These are phyloP conservation scores for Heimioporus sp. DNA, from an alignment of 768 basidiomycete species.

Conservation along the genomic window DNA sequence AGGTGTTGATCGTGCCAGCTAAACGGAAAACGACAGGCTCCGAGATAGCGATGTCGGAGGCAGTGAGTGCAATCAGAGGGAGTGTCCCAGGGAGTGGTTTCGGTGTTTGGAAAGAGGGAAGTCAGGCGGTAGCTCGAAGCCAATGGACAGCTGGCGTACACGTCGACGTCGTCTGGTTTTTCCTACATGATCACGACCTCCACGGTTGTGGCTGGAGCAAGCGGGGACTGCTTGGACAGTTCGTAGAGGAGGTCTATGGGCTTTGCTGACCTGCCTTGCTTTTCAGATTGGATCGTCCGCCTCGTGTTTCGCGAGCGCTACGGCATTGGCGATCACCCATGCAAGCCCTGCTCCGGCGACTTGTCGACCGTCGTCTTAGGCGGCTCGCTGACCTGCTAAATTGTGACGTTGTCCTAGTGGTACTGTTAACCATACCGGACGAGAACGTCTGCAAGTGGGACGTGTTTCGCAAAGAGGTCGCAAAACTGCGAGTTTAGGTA, in stretches of 20 bases:
- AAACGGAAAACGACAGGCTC: constrained; percentile 95
- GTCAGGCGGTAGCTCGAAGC: constrained; percentile 84
- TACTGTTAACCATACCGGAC: constrained; percentile 79
- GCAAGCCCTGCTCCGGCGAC: constrained; percentile 28
- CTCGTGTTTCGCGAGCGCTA: constrained; percentile 47
- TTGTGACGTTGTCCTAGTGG: constrained; percentile 76
- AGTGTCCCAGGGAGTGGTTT: constrained; percentile 45
- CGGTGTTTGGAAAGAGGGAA: constrained; percentile 39
- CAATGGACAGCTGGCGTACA: constrained; percentile 85
- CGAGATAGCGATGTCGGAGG: constrained; percentile 65
- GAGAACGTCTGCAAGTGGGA: constrained; percentile 75
- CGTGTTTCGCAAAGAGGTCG: constrained; percentile 78
- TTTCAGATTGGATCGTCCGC: constrained; percentile 64
- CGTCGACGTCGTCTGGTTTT: constrained; percentile 26
- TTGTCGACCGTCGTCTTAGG: constrained; percentile 50
- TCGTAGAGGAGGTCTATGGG: constrained; percentile 28
- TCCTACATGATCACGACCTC: constrained; percentile 27
- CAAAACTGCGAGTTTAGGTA: constrained; percentile 78
- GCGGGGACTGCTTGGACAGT: constrained; percentile 21
- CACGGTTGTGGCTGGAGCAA: constrained; percentile 20
- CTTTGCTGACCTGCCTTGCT: constrained; percentile 64
- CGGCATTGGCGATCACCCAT: constrained; percentile 34
- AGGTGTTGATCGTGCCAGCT: constrained; percentile 91
- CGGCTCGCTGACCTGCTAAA: constrained; percentile 48
- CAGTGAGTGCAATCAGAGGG: constrained; percentile 78